Conservation (phyloP, 257 asterid genomes). For the Forsythia viridissima region DNA sequence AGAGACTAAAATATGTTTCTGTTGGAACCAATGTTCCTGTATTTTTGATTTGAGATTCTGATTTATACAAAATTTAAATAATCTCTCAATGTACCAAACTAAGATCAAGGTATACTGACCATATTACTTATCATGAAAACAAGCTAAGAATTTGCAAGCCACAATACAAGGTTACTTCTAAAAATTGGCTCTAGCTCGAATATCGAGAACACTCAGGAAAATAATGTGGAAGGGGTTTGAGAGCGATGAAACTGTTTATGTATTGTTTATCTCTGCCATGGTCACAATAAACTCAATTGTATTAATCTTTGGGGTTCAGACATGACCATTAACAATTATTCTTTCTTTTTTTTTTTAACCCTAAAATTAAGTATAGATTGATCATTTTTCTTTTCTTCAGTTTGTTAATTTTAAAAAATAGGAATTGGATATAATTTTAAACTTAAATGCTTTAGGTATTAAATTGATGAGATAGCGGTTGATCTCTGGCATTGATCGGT, state of each 20-base stretch:
- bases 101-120: background rate
- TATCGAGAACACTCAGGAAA: background rate
- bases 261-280: background rate
- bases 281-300: background rate
- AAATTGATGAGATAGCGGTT: background rate
- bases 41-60: background rate
- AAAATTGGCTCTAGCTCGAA: background rate
- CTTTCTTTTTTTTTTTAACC: too few relatives aligned
- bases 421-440: background rate
- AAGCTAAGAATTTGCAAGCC: background rate
- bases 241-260: background rate
- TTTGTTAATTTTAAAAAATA: background rate
- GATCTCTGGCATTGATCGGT: conserved; percentile 9
- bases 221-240: background rate
- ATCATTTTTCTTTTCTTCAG: background rate
- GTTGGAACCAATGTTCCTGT: background rate
- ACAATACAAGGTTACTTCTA: background rate
- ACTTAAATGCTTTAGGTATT: background rate
- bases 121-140: background rate
- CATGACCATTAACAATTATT: background rate
- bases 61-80: background rate
- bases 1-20: background rate
- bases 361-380: too few relatives aligned
- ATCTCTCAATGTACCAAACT: background rate
- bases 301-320: background rate